phyloP scores from a whole-genome alignment of 768 basidiomycete genomes.

The Cystofilobasidium macerans region DNA sequence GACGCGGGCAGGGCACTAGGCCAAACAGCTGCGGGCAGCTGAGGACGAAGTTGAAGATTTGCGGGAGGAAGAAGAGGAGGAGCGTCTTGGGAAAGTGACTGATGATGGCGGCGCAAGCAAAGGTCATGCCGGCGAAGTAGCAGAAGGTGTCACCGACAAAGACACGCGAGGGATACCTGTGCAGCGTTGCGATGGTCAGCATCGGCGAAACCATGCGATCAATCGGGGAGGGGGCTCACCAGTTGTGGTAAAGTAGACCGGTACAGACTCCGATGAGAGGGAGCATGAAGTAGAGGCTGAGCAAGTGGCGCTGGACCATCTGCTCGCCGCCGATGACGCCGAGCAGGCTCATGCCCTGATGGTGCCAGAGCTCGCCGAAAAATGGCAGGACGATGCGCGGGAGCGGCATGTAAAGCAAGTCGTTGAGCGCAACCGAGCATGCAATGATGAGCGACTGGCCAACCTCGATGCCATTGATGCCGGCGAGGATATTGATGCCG shows the following conservation, averaged over 20 bases:
- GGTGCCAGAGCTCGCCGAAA: slow-evolving; percentile 41
- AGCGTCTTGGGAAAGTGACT: slow-evolving; percentile 96
- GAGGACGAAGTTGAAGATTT: slow-evolving; percentile 92
- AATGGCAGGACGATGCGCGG: slow-evolving; percentile 54
- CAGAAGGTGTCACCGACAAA: slow-evolving; percentile 97
- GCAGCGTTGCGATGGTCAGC: neutral
- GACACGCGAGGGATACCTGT: slow-evolving; percentile 92
- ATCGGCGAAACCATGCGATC: neutral
- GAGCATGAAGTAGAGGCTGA: slow-evolving; percentile 94
- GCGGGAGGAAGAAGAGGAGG: slow-evolving; percentile 90
- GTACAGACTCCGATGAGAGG: slow-evolving; percentile 81
- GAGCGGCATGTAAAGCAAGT: slow-evolving; percentile 79
- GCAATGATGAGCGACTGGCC: slow-evolving; percentile 87
- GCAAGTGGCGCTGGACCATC: slow-evolving; percentile 82
- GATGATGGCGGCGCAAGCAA: slow-evolving; percentile 92
- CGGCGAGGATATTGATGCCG: slow-evolving; percentile 96
- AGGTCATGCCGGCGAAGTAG: slow-evolving; percentile 97
- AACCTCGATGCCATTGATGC: slow-evolving; percentile 93
- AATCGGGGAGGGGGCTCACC: slow-evolving; percentile 47
- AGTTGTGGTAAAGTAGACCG: slow-evolving; percentile 91
- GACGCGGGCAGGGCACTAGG: slow-evolving; percentile 83
- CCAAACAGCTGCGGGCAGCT: slow-evolving; percentile 92
- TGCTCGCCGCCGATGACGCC: slow-evolving; percentile 62
- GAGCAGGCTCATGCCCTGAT: slow-evolving; percentile 44
- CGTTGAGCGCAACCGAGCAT: slow-evolving; percentile 78